Evolutionary conservation across 2,329 filamentous ascomycete genomes (phyloP).

Genomic region (Torrubiella hemipterigena): DNA sequence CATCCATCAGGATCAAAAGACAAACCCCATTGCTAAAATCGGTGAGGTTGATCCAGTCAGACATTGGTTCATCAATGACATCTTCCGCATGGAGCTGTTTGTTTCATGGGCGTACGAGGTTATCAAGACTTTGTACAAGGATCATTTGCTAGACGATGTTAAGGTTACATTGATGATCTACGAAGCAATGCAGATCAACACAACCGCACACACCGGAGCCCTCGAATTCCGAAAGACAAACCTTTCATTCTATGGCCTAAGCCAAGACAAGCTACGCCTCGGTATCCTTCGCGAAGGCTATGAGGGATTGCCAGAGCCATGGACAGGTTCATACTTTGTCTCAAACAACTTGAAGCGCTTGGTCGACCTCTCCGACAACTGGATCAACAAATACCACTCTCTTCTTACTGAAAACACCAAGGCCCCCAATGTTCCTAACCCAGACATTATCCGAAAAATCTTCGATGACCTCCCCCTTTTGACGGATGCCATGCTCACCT

Average conservation of each 20-base stretch:
- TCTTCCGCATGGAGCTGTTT: constrained; percentile 60
- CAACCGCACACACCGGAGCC: constrained; percentile 43
- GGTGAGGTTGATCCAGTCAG: constrained; percentile 70
- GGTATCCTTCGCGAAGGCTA: constrained; percentile 55
- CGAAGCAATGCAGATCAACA: constrained; percentile 56
- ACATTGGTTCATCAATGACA: constrained; percentile 76
- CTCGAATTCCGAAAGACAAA: constrained; percentile 65
- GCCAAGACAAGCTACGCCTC: constrained; percentile 50
- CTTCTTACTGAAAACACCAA: constrained; percentile 17
- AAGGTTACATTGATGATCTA: constrained; percentile 43
- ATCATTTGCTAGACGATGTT: constrained; percentile 41
- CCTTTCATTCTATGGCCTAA: constrained; percentile 59
- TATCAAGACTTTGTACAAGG: constrained; percentile 60
- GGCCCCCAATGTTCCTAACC: constrained; percentile 21
- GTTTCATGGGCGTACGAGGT: constrained; percentile 70
- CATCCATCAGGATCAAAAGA: constrained; percentile 67
- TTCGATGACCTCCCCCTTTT: constrained; percentile 35
- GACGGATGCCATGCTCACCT: constrained; percentile 42
- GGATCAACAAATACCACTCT: constrained; percentile 35
- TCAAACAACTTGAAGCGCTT: constrained; percentile 51
- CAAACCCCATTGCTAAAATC: constrained; percentile 46
- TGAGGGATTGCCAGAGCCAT: constrained; percentile 62
- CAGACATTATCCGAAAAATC: constrained; percentile 30
- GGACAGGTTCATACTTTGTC: constrained; percentile 63
- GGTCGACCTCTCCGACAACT: constrained; percentile 43